phyloP scores from a whole-genome alignment of 176 grass and related monocot genomes.

The Cenchrus fungigraminus region DNA sequence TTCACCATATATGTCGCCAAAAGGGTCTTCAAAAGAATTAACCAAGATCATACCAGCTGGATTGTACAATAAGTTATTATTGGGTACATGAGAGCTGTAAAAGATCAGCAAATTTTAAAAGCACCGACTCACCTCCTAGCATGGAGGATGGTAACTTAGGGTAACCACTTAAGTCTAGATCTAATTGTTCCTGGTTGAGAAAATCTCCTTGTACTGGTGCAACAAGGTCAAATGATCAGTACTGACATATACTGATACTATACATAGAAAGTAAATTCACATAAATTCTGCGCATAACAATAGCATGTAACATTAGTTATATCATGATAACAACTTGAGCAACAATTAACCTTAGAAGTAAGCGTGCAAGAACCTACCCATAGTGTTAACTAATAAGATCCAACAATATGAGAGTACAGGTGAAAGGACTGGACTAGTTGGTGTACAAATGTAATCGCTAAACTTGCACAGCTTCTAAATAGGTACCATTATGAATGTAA shows the following conservation, averaged over 20 bases:
- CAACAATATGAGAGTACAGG: not conserved
- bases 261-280: not conserved
- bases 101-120: not conserved
- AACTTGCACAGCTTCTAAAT: slow-evolving; percentile 1
- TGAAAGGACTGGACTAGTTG: not conserved
- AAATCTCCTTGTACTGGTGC: not conserved
- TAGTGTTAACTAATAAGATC: not conserved
- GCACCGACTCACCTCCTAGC: not conserved
- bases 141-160: not conserved
- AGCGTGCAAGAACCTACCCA: not conserved
- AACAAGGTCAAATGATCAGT: not conserved
- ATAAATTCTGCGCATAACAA: not conserved
- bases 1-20: not conserved
- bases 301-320: not conserved
- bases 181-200: no score
- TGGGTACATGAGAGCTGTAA: not conserved
- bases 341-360: not conserved
- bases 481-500: not conserved
- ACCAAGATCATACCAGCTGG: not conserved
- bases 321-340: not conserved
- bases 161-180: not conserved
- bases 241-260: not conserved
- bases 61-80: not conserved
- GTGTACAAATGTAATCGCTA: not conserved
- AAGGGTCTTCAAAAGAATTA: not conserved